Conservation (phyloP, 768 basidiomycete species). For the Hemileccinum impolitum region DNA sequence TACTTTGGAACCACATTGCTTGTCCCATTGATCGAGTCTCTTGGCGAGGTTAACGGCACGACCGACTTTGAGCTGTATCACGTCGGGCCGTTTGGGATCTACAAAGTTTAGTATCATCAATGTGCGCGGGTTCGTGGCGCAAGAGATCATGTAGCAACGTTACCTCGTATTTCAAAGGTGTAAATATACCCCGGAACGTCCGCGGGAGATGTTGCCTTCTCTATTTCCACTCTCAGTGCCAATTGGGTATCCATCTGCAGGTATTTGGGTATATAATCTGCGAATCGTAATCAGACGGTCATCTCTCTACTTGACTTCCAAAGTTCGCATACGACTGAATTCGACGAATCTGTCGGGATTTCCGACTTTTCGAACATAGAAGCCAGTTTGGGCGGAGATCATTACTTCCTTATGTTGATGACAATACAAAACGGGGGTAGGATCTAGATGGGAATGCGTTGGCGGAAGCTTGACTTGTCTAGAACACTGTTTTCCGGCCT, state of each 20-base stretch:
- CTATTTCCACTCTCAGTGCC: slow-evolving; percentile 53
- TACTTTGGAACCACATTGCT: slow-evolving; percentile 75
- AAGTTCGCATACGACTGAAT: slow-evolving; percentile 47
- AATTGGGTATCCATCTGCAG: slow-evolving; percentile 58
- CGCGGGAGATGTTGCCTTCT: slow-evolving; percentile 45
- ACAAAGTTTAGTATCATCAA: slow-evolving; percentile 7
- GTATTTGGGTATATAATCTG: slow-evolving; percentile 72
- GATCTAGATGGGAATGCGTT: slow-evolving; percentile 24
- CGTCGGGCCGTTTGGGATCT: slow-evolving; percentile 35
- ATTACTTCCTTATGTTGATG: slow-evolving; percentile 60
- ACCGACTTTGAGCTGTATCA: slow-evolving; percentile 74
- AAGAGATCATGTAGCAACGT: slow-evolving; percentile 2
- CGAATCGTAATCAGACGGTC: slow-evolving; percentile 7
- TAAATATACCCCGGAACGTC: slow-evolving; percentile 81
- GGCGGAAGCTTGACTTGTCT: slow-evolving; percentile 50
- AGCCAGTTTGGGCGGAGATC: slow-evolving; percentile 46
- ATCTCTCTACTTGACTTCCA: neutral
- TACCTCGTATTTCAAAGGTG: slow-evolving; percentile 75
- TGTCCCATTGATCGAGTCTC: slow-evolving; percentile 76
- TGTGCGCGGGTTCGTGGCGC: neutral
- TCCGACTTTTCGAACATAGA: slow-evolving; percentile 48
- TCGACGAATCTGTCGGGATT: slow-evolving; percentile 44
- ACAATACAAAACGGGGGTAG: slow-evolving; percentile 47
- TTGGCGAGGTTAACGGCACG: slow-evolving; percentile 70
- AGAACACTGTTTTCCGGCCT: slow-evolving; percentile 57